These are phyloP conservation scores for Erodium trifolium DNA, from an alignment of 441 rosid genomes.

Conservation along the genomic window DNA sequence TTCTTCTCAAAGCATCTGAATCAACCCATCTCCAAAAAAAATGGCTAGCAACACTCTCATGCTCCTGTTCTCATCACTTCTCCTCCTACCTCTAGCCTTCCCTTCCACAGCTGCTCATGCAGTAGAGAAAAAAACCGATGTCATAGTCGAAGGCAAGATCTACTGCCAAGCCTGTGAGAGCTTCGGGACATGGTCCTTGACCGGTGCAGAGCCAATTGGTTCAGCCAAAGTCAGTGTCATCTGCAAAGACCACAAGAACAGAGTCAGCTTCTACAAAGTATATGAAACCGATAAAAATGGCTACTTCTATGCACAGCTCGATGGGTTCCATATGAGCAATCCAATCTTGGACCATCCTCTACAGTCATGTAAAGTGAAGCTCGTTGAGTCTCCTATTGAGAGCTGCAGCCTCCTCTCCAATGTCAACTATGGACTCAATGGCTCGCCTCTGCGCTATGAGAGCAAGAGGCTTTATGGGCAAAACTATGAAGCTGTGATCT, in stretches of 20 bases:
- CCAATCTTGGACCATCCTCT: constrained; percentile 66
- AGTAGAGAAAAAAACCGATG: constrained; percentile 34
- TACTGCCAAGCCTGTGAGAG: constrained; percentile 72
- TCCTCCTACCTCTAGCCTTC: constrained; percentile 30
- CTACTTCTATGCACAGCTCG: constrained; percentile 64
- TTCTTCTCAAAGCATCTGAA: not conserved
- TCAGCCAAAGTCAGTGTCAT: constrained; percentile 65
- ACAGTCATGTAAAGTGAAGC: constrained; percentile 65
- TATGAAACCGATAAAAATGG: constrained; percentile 46
- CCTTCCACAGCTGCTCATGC: constrained; percentile 23
- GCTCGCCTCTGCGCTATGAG: constrained; percentile 47
- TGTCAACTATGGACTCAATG: constrained; percentile 61
- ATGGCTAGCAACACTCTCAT: constrained; percentile 34
- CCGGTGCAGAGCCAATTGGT: constrained; percentile 52
- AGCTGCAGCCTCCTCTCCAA: constrained; percentile 61
- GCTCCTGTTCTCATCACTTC: constrained; percentile 21
- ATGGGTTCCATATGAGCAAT: constrained; percentile 41
- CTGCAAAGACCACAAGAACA: constrained; percentile 51
- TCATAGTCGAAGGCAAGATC: constrained; percentile 71
- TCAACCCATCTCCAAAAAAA: constrained; percentile 13
- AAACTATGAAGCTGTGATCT: constrained; percentile 46
- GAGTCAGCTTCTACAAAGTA: constrained; percentile 59
- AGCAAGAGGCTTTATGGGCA: constrained; percentile 42
- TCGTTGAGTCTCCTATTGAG: constrained; percentile 56
- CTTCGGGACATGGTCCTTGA: constrained; percentile 63